Percentiles rank a stretch among this genome's conserved stretches.
Conservation (phyloP, 306 rosid genomes). For the Quercus dentata region DNA sequence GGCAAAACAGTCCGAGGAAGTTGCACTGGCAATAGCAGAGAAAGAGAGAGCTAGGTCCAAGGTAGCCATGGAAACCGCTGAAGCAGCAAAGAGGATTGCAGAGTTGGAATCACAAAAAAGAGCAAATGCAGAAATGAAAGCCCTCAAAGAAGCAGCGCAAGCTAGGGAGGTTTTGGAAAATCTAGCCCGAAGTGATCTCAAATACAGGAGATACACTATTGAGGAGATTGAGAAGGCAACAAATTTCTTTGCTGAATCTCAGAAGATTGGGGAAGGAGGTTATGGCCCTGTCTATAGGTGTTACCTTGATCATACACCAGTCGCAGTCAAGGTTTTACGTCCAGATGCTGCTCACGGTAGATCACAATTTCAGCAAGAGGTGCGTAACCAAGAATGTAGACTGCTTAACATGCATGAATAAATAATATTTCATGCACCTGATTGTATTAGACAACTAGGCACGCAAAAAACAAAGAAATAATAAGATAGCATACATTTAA, state of each 20-base stretch:
- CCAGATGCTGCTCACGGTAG: constrained; percentile 78
- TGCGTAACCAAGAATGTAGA: constrained; percentile 23
- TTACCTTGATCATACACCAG: constrained; percentile 78
- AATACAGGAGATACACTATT: constrained; percentile 63
- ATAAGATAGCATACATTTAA: neutral
- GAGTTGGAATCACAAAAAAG: constrained; percentile 59
- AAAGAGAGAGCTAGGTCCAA: constrained; percentile 71
- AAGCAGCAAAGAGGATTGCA: constrained; percentile 77
- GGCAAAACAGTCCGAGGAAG: constrained; percentile 61
- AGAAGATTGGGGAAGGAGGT: constrained; percentile 91
- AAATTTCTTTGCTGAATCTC: constrained; percentile 47
- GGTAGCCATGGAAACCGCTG: constrained; percentile 77
- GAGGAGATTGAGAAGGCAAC: constrained; percentile 88
- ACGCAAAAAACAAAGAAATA: neutral
- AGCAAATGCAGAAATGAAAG: constrained; percentile 47
- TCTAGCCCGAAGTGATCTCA: constrained; percentile 51
- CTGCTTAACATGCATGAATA: constrained; percentile 5
- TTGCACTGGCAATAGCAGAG: constrained; percentile 70
- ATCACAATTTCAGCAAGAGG: constrained; percentile 94
- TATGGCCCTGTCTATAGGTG: constrained; percentile 82
- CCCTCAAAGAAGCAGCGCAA: constrained; percentile 68
- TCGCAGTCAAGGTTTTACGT: constrained; percentile 84
- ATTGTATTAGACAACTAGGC: neutral
- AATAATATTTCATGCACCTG: constrained; percentile 23
- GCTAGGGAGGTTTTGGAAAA: constrained; percentile 52